Percentiles rank a stretch among this genome's conserved stretches.
These are phyloP conservation scores for Claviceps digitariae DNA, from an alignment of 2,329 filamentous ascomycete species.

Conservation along the genomic window DNA sequence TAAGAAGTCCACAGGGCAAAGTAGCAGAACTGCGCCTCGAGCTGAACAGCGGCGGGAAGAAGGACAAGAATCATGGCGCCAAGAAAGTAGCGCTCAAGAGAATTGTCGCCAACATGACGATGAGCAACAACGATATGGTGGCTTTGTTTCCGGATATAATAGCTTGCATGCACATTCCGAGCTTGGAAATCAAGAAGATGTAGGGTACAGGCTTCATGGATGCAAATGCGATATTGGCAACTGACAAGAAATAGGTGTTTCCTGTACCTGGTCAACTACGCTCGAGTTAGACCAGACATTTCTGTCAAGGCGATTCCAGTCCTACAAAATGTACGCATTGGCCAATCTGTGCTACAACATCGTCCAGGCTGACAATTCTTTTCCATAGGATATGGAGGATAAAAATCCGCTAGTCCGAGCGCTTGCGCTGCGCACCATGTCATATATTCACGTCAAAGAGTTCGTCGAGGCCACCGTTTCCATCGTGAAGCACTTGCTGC, in stretches of 20 bases:
- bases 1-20: conserved; percentile 73
- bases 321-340: conserved; percentile 53
- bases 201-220: conserved; percentile 24
- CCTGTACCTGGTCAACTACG: conserved; percentile 93
- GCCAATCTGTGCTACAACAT: neutral
- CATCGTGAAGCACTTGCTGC: conserved; percentile 68
- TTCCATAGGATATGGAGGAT: conserved; percentile 73
- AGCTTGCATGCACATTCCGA: conserved; percentile 86
- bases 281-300: conserved; percentile 84
- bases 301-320: conserved; percentile 86
- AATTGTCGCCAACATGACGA: conserved; percentile 99
- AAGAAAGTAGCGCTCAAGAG: conserved; percentile 99
- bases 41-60: conserved; percentile 86
- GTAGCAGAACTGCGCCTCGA: conserved; percentile 93
- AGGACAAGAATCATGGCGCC: conserved; percentile 87
- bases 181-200: conserved; percentile 99
- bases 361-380: neutral
- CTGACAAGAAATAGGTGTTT: conserved; percentile 59
- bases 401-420: conserved; percentile 84
- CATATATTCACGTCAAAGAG: conserved; percentile 91
- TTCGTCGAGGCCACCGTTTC: conserved; percentile 86
- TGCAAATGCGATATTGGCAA: neutral
- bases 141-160: conserved; percentile 93
- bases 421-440: conserved; percentile 85
- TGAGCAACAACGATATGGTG: conserved; percentile 99